Evolutionary conservation across 2,329 filamentous ascomycete genomes (phyloP), one percentile per base, ranked within the genome.

Genomic region (Neonectria magnoliae): DNA sequence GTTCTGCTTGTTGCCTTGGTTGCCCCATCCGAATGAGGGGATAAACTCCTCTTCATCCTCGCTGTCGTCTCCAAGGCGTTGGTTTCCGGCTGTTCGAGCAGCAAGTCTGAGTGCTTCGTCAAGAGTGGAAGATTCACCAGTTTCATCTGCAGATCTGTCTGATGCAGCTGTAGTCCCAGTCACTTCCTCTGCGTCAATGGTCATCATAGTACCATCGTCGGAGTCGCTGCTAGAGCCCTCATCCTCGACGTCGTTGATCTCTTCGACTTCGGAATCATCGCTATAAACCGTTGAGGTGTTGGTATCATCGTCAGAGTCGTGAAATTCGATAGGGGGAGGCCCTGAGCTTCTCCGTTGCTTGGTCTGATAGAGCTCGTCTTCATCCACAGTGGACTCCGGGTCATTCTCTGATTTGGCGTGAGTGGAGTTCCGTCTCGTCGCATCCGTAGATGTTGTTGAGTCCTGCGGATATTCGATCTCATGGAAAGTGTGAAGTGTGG

Each of bases 401-500:
- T 84, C 81, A 2, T 87, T 68, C 64, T 29, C 68, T 60, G 29
- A 63, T 54, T 27, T 62, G 7, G 54, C 36, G 11, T 48, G 53
- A 7, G 27, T 47, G 45, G 93, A 96, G 57, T 90, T 88, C 67
- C 92, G 87, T 71, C 93, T 84, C 13, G 92, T 93, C 11, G 90
- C 89, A 68, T 95, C 92, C 1, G 90, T 91, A 0, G 92, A 91
- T 8, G 91, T 92, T 1, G 94, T 97, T 20, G 93, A 93, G 76
- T 98, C 94, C 75, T 94, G 93, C 76, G 90, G 87, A 67, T 94
- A 92, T 75, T 98, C 95, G 48, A 98, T 88, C 60, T 96, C 94
- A 75, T 98, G 94, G 86, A 97, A 98, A 0, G 96, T 99, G 77
- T 99, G 96, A 38, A 99, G 85, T 4, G 96, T 99, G 13, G 96